A percentile compares a stretch with the other conserved stretches of the same genome.
These are phyloP conservation scores for Bisporella sp. DNA, from an alignment of 2,329 filamentous ascomycete genomes.

Conservation along the genomic window DNA sequence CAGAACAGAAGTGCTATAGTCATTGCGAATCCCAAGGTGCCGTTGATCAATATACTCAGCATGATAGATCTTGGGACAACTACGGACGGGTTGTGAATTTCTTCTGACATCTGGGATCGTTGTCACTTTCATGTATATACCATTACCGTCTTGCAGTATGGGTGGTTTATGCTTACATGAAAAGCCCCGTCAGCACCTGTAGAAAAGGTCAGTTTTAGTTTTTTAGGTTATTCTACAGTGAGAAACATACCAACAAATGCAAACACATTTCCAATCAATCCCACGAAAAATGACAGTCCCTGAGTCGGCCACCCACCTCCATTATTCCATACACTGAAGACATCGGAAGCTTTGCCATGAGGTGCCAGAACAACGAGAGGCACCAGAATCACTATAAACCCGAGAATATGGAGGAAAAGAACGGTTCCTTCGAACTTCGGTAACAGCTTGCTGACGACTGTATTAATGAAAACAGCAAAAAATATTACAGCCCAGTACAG, in stretches of 20 bases:
- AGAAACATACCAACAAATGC: neutral
- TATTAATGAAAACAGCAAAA: constrained; percentile 37
- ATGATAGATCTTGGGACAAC: constrained; percentile 46
- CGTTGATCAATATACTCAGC: constrained; percentile 41
- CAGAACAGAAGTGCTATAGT: constrained; percentile 46
- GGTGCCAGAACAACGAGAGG: constrained; percentile 28
- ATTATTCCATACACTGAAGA: constrained; percentile 40
- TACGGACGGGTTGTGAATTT: constrained; percentile 39
- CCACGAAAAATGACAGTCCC: constrained; percentile 39
- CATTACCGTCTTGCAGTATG: no score
- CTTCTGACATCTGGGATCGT: constrained; percentile 32
- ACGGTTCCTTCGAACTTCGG: constrained; percentile 44
- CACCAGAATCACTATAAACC: constrained; percentile 32
- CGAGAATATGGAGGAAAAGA: constrained; percentile 39
- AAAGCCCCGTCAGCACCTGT: neutral
- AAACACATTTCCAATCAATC: constrained; percentile 13
- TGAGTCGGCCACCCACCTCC: constrained; percentile 36
- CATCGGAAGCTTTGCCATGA: constrained; percentile 24
- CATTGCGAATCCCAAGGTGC: constrained; percentile 46
- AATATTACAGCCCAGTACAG: constrained; percentile 34
- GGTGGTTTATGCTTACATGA: neutral
- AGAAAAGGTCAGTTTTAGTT: neutral
- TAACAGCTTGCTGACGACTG: constrained; percentile 36
- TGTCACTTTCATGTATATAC: no score
- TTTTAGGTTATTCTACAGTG: neutral